Percentiles rank a stretch among this genome's conserved stretches.
phyloP scores from a whole-genome alignment of 2,329 filamentous ascomycete species.

The Pseudocercospora eumusae region DNA sequence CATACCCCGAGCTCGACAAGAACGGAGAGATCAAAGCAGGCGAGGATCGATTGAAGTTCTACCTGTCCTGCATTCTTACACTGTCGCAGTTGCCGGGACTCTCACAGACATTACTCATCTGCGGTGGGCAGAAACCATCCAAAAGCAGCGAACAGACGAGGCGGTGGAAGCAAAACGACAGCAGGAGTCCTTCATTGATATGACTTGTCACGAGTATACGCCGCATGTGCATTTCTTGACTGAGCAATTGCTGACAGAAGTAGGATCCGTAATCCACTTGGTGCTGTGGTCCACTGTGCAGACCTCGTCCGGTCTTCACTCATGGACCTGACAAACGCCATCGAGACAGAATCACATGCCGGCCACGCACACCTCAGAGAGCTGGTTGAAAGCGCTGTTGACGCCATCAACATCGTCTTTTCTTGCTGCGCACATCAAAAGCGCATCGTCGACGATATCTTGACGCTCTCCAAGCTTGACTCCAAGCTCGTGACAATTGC shows the following conservation, averaged over 20 bases:
- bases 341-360: constrained; percentile 20
- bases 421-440: constrained; percentile 49
- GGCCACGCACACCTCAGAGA: neutral
- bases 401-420: constrained; percentile 42
- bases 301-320: constrained; percentile 41
- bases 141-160: constrained; percentile 42
- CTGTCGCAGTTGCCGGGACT: constrained; percentile 42
- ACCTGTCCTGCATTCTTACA: neutral
- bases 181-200: constrained; percentile 47
- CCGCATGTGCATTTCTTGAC: neutral
- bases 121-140: constrained; percentile 47
- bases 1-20: constrained; percentile 31
- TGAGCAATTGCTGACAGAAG: neutral
- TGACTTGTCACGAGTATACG: constrained; percentile 28
- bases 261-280: constrained; percentile 31
- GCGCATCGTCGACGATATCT: constrained; percentile 44
- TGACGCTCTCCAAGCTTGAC: constrained; percentile 47
- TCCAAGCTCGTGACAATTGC: constrained; percentile 43
- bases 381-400: constrained; percentile 17
- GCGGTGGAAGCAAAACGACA: constrained; percentile 46
- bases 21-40: constrained; percentile 41
- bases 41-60: neutral
- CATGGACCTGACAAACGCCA: constrained; percentile 13
- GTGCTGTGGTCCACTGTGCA: constrained; percentile 44
- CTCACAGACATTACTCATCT: constrained; percentile 49